Percentiles rank a stretch among this genome's conserved stretches.
These are phyloP conservation scores for Micractinium conductrix DNA, from an alignment of 139 green algal genomes.

Conservation along the genomic window DNA sequence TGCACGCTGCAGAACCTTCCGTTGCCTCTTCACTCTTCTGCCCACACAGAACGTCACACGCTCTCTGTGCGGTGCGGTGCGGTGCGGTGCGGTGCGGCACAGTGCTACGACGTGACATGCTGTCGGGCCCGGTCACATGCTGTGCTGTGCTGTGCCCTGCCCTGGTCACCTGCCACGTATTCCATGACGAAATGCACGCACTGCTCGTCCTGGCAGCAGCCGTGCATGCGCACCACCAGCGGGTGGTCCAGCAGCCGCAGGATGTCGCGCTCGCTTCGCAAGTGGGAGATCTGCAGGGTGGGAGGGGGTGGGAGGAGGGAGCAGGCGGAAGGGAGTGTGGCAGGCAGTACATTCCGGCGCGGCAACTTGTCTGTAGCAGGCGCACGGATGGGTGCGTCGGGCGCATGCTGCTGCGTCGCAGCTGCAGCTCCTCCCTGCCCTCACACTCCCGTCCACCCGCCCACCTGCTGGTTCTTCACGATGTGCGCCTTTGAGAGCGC, in stretches of 20 bases:
- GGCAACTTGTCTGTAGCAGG: no score
- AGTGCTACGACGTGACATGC: no score
- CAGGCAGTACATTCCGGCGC: background rate
- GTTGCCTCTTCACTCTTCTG: no score
- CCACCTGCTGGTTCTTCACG: slow-evolving; percentile 77
- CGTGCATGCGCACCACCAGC: slow-evolving; percentile 70
- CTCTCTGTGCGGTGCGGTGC: no score
- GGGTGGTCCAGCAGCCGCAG: slow-evolving; percentile 63
- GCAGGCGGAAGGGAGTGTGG: background rate
- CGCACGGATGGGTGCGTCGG: no score
- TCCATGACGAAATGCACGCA: slow-evolving; percentile 86
- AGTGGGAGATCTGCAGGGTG: slow-evolving; percentile 69
- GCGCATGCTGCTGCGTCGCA: background rate
- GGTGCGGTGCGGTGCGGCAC: no score
- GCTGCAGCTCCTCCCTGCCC: background rate
- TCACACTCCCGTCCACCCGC: background rate
- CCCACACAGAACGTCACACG: no score
- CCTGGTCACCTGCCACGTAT: slow-evolving; percentile 66
- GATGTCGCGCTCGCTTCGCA: slow-evolving; percentile 73
- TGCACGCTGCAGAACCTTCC: no score
- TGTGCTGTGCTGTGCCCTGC: no score
- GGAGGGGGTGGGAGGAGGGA: background rate
- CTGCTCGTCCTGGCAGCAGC: slow-evolving; percentile 76
- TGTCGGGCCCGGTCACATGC: no score
- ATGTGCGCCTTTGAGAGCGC: slow-evolving; percentile 74